A percentile compares a stretch with the other conserved stretches of the same genome.
phyloP scores from a whole-genome alignment of 441 rosid genomes.

The Arabidopsis lyrata region DNA sequence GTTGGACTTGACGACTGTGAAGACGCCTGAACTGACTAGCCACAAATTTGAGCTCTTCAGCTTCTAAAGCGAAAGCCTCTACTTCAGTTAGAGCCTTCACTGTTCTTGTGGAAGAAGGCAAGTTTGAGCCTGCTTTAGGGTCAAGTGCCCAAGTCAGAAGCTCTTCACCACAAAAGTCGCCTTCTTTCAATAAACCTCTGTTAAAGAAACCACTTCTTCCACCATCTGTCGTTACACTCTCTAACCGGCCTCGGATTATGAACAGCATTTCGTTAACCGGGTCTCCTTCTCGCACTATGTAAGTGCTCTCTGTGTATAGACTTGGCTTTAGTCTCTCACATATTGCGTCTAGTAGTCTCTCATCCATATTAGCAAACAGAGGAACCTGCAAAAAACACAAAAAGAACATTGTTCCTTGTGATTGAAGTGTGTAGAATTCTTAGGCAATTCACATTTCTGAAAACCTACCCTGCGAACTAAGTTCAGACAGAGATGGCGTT shows the following conservation, averaged over 20 bases:
- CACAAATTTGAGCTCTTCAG: slow-evolving; percentile 87
- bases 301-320: slow-evolving; percentile 75
- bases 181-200: slow-evolving; percentile 77
- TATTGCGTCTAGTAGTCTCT: slow-evolving; percentile 82
- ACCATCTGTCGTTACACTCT: slow-evolving; percentile 93
- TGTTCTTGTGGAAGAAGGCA: slow-evolving; percentile 55
- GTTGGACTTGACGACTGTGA: slow-evolving; percentile 88
- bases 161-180: slow-evolving; percentile 58
- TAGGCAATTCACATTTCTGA: slow-evolving; percentile 19
- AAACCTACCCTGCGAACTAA: slow-evolving; percentile 81
- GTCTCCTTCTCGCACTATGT: slow-evolving; percentile 88
- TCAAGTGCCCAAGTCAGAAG: slow-evolving; percentile 48
- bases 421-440: not conserved
- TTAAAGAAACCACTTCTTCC: slow-evolving; percentile 94
- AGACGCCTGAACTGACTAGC: slow-evolving; percentile 89
- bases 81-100: slow-evolving; percentile 76
- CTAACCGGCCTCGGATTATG: slow-evolving; percentile 82
- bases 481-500: slow-evolving; percentile 88
- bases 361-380: slow-evolving; percentile 93
- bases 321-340: slow-evolving; percentile 92
- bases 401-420: slow-evolving; percentile 1
- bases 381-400: slow-evolving; percentile 61
- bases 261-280: slow-evolving; percentile 93
- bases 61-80: slow-evolving; percentile 89
- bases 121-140: slow-evolving; percentile 40